Conservation (phyloP, 2,329 filamentous ascomycete species). For the Clonostachys chloroleuca region DNA sequence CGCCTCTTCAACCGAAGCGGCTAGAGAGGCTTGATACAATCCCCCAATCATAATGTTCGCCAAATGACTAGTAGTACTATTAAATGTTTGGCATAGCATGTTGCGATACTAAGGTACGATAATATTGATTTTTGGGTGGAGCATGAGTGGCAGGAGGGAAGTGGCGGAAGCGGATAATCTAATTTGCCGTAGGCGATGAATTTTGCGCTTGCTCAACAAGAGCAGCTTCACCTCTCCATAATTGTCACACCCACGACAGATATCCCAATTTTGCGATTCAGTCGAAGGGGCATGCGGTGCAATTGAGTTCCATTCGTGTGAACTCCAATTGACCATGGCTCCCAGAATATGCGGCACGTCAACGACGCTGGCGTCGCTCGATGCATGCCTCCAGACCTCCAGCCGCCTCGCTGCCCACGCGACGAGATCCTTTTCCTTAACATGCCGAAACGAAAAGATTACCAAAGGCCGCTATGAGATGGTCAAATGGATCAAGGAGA, state of each 20-base stretch:
- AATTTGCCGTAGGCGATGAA: too few species aligned
- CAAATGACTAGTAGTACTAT: too few species aligned
- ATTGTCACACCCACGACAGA: too few species aligned
- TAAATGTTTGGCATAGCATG: too few species aligned
- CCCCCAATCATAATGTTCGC: too few species aligned
- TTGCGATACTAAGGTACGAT: too few species aligned
- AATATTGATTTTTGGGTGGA: too few species aligned
- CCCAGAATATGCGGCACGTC: conserved; percentile 21
- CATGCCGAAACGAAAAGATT: conserved; percentile 28
- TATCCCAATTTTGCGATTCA: neutral
- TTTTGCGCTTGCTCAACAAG: conserved; percentile 7
- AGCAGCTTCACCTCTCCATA: conserved; percentile 5
- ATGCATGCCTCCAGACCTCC: conserved; percentile 7
- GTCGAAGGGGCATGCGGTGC: neutral
- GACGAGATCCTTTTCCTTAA: conserved; percentile 27
- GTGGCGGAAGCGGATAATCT: too few species aligned
- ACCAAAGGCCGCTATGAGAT: conserved; percentile 28
- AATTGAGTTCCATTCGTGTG: neutral
- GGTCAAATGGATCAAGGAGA: conserved; percentile 27
- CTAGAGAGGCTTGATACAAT: too few species aligned
- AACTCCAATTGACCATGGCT: conserved; percentile 16
- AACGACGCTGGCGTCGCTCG: conserved; percentile 20
- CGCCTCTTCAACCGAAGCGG: too few species aligned
- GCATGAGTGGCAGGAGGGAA: too few species aligned
- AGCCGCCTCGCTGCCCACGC: neutral